Evolutionary conservation across 352 stramenopile genomes (phyloP).

Genomic region (Phytophthora melonis): DNA sequence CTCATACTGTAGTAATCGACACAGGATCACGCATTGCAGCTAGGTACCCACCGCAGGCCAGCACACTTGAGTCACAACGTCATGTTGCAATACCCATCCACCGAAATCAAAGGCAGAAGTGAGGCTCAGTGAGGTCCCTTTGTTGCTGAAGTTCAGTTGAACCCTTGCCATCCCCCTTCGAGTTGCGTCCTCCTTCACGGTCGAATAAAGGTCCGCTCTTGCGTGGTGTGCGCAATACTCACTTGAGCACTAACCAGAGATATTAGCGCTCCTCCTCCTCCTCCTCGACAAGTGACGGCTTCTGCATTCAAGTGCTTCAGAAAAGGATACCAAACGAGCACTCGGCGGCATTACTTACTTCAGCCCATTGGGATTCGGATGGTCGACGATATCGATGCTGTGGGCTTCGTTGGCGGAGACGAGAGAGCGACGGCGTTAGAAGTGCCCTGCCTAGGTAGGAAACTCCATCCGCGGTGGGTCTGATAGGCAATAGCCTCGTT

Average conservation of each 20-base stretch:
- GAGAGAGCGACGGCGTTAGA: too few species aligned
- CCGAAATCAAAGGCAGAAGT: neutral
- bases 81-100: too few species aligned
- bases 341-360: neutral
- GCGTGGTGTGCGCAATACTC: neutral
- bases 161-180: neutral
- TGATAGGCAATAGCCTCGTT: too few species aligned
- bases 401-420: neutral
- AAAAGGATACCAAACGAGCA: neutral
- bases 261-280: neutral
- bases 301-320: neutral
- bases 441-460: too few species aligned
- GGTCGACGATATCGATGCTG: neutral
- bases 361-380: neutral
- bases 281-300: neutral
- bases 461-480: neutral
- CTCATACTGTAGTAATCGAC: neutral
- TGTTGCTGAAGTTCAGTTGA: neutral
- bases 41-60: neutral
- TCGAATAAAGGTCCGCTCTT: neutral
- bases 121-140: neutral
- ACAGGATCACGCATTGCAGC: neutral
- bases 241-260: neutral
- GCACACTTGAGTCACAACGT: neutral
- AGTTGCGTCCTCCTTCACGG: neutral